Base-by-base conservation (phyloP, 768 basidiomycete genomes). In the Lanmaoa pseudosensibilis region DNA sequence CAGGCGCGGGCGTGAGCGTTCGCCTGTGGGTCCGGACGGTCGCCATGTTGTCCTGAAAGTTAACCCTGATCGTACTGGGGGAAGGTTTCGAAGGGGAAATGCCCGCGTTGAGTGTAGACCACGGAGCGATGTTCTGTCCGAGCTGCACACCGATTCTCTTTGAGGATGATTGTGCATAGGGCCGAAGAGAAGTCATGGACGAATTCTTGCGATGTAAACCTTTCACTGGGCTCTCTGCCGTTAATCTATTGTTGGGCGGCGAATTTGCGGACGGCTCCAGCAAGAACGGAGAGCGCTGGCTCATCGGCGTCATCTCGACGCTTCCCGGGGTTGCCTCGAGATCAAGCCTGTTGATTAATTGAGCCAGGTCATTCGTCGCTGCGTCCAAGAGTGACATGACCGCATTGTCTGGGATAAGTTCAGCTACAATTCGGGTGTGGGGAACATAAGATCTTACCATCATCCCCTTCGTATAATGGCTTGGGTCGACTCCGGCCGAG, bases 271-370 rank as follows among this genome's bases (percentile, higher is more conserved):
- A 38, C 27, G 60, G 53, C 13, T 52, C 62, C 21, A 27, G 50
- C 19, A 52, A 58, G 65, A 62, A 65, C 23, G 59, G 58, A 15
- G 66, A 65, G 32, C 63, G 55, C 21, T 62, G 56, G 46, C 67
- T 70, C 23, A 78, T 70, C 3, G 83, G 81, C 2, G 81, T 77
- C 50, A 73, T 56, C 34, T 82, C 79, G 1, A 80, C 76, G 2
- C 79, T 82, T 3, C 77, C 76, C 0, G 90, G 90, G 0, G 91
- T 92, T 5, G 88, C 88, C 65, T 90, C 84, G 4, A 93, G 76
- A 60, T 92, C 88, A n/a, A 93, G 77, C n/a, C 81, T 80, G 58
- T 86, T 88, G 68, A 93, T 89, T 4, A 93, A 74, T 53, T 83
- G 82, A 0, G 87, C 90, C 4, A 93, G 79, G 40, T 92, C 90